Percentiles rank a stretch among this genome's conserved stretches.
Evolutionary conservation across 2,329 filamentous ascomycete species (phyloP).

Genomic region (Xylariaceae sp.): DNA sequence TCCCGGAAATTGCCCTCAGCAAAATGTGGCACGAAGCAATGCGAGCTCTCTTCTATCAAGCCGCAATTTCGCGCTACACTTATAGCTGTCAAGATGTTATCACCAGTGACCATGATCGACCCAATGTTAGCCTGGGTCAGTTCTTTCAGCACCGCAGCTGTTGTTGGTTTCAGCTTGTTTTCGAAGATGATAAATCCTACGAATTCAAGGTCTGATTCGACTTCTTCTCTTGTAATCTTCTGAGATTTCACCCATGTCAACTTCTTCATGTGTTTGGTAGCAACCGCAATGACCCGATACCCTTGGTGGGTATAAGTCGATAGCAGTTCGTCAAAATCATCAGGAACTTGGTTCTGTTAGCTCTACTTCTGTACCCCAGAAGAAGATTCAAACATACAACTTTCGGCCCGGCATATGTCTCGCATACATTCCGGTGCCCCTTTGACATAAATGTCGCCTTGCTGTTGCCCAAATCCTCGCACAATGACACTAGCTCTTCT

Average conservation of each 20-base stretch:
- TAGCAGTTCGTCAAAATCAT: conserved; percentile 85
- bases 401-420: conserved; percentile 82
- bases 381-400: conserved; percentile 53
- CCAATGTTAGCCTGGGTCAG: conserved; percentile 80
- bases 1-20: conserved; percentile 72
- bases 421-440: conserved; percentile 96
- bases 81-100: conserved; percentile 96
- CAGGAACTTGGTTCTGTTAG: conserved; percentile 57
- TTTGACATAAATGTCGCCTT: conserved; percentile 89
- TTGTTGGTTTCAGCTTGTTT: conserved; percentile 93
- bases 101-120: conserved; percentile 93
- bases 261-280: conserved; percentile 81
- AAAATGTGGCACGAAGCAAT: conserved; percentile 93
- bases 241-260: conserved; percentile 93
- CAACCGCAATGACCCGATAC: conserved; percentile 94
- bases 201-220: conserved; percentile 81
- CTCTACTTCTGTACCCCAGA: background rate
- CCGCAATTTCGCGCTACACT: conserved; percentile 90
- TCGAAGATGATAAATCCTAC: conserved; percentile 98
- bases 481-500: conserved; percentile 91
- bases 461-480: conserved; percentile 78
- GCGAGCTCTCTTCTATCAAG: conserved; percentile 74
- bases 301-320: conserved; percentile 92
- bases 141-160: conserved; percentile 76
- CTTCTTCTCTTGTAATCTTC: conserved; percentile 85